These are phyloP conservation scores for Phytopythium kandeliae DNA, from an alignment of 352 stramenopile genomes.

Conservation along the genomic window DNA sequence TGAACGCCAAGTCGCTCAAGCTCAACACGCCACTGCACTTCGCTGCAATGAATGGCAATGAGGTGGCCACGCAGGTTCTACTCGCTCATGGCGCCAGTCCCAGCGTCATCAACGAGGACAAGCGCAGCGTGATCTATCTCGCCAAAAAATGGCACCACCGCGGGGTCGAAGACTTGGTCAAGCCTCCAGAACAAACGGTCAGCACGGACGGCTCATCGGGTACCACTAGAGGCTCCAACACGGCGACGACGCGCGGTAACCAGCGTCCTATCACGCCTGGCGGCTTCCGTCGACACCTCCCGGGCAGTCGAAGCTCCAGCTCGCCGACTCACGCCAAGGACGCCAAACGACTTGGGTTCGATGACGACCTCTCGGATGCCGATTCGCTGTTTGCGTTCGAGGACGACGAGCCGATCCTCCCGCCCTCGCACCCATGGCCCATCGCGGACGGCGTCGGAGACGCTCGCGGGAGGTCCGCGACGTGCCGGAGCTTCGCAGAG, in stretches of 20 bases:
- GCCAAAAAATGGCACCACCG: conserved; percentile 70
- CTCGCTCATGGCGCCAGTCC: conserved; percentile 51
- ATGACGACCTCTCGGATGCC: conserved; percentile 38
- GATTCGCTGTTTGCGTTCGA: conserved; percentile 57
- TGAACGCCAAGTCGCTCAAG: conserved; percentile 68
- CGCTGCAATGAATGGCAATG: conserved; percentile 72
- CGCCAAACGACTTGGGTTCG: conserved; percentile 1
- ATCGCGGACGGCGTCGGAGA: background rate
- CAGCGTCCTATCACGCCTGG: conserved; percentile 1
- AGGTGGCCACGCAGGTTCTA: conserved; percentile 51
- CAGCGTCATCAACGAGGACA: conserved; percentile 71
- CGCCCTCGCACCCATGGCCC: conserved; percentile 43
- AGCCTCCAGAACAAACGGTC: conserved; percentile 25
- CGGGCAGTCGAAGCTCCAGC: background rate
- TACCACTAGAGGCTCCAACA: background rate
- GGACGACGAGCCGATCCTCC: conserved; percentile 48
- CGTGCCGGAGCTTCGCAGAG: conserved; percentile 18
- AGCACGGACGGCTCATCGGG: background rate
- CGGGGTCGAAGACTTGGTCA: conserved; percentile 49
- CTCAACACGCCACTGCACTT: conserved; percentile 75
- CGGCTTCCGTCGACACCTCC: background rate
- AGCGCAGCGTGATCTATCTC: conserved; percentile 65
- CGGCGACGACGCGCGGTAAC: background rate
- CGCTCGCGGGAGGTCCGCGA: too few species aligned
- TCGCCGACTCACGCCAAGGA: background rate